Percentiles rank a stretch among this genome's conserved stretches.
Evolutionary conservation across 1,284 basidiomycete genomes (phyloP).

Genomic region (Chalciporus sp.): DNA sequence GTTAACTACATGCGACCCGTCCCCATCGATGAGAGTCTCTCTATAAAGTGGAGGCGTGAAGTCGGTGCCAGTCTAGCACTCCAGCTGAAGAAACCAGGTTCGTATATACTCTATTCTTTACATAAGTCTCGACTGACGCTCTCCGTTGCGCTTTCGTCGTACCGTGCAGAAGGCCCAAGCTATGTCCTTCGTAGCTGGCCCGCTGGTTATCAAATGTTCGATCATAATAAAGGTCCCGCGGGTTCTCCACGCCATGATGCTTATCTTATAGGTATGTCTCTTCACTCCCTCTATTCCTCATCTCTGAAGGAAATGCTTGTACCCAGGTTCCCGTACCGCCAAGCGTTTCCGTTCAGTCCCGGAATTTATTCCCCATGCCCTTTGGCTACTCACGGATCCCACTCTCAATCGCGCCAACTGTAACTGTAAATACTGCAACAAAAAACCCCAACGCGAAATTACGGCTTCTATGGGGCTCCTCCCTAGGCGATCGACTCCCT

Average conservation of each 20-base stretch:
- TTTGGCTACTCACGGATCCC: conserved; percentile 70
- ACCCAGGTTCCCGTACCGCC: conserved; percentile 44
- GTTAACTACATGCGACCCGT: conserved; percentile 71
- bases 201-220: conserved; percentile 66
- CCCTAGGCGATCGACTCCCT: conserved; percentile 37
- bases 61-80: conserved; percentile 60
- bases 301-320: background rate
- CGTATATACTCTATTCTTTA: conserved; percentile 17
- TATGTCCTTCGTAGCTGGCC: conserved; percentile 72
- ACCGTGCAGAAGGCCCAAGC: conserved; percentile 46
- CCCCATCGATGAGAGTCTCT: conserved; percentile 47
- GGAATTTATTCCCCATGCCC: conserved; percentile 80
- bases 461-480: conserved; percentile 59
- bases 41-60: conserved; percentile 61
- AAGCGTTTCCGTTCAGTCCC: conserved; percentile 73
- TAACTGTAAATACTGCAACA: conserved; percentile 78
- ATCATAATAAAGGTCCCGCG: conserved; percentile 68
- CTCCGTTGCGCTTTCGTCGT: background rate
- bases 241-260: conserved; percentile 65
- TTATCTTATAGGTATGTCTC: conserved; percentile 68
- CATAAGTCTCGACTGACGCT: background rate
- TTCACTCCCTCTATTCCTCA: background rate
- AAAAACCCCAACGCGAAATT: conserved; percentile 67
- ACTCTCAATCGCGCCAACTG: conserved; percentile 54
- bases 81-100: conserved; percentile 52